These are phyloP conservation scores for Gloeophyllum trabeum DNA, from an alignment of 768 basidiomycete genomes.

Conservation along the genomic window DNA sequence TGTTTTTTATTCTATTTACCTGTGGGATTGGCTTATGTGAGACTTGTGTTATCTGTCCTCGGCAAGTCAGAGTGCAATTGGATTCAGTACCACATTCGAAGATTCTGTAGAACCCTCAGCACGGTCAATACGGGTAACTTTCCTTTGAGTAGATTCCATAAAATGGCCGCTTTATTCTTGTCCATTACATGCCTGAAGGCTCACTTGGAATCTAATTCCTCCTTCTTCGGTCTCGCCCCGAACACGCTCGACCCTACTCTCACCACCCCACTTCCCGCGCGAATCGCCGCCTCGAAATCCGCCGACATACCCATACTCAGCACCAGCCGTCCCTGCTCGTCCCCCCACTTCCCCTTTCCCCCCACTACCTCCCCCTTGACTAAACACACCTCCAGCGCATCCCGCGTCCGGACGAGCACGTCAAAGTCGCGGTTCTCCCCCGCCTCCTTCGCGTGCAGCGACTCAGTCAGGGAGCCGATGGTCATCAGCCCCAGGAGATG, in stretches of 20 bases:
- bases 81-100: no score
- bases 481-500: constrained; percentile 89
- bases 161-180: no score
- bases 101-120: no score
- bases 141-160: no score
- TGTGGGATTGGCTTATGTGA: no score
- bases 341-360: constrained; percentile 18
- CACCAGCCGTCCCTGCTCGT: constrained; percentile 39
- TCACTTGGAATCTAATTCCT: background rate
- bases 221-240: constrained; percentile 56
- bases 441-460: constrained; percentile 36
- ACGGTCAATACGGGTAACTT: no score
- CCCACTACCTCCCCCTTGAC: constrained; percentile 9
- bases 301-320: constrained; percentile 97
- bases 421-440: constrained; percentile 67
- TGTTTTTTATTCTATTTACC: no score
- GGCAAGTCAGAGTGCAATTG: no score
- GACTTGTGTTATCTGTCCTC: no score
- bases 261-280: constrained; percentile 78
- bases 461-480: constrained; percentile 76
- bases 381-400: constrained; percentile 39
- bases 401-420: constrained; percentile 50
- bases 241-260: constrained; percentile 90
- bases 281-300: constrained; percentile 83
- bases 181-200: no score